These are phyloP conservation scores for Irpex lacteus DNA, from an alignment of 1,284 basidiomycete genomes.

Conservation along the genomic window DNA sequence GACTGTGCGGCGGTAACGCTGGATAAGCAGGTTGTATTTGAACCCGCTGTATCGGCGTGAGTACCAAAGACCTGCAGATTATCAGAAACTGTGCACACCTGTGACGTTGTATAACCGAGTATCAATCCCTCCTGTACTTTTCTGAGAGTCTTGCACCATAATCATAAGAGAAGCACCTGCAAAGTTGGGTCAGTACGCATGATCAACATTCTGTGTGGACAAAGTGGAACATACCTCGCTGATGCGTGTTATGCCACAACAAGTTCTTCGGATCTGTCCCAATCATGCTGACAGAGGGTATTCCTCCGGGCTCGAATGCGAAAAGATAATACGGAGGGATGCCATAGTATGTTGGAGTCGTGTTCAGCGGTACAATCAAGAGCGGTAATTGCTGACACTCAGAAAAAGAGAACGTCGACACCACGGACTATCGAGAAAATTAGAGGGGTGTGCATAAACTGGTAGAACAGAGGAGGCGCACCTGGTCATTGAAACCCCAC, in stretches of 20 bases:
- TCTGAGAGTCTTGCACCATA: slow-evolving; percentile 2
- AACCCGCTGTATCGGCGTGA: slow-evolving; percentile 27
- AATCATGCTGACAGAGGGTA: slow-evolving; percentile 39
- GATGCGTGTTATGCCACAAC: slow-evolving; percentile 42
- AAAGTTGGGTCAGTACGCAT: background rate
- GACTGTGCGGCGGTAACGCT: slow-evolving; percentile 7
- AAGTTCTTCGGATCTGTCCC: slow-evolving; percentile 38
- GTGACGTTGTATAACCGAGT: slow-evolving; percentile 4
- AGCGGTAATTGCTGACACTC: slow-evolving; percentile 22
- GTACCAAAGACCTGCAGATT: slow-evolving; percentile 4
- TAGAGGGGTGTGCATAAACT: background rate
- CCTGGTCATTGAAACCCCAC: slow-evolving; percentile 23
- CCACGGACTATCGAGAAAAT: background rate
- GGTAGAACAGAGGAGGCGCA: slow-evolving; percentile 3
- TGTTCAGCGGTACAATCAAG: slow-evolving; percentile 14
- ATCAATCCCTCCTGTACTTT: slow-evolving; percentile 3
- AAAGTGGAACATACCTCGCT: slow-evolving; percentile 33
- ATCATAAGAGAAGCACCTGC: slow-evolving; percentile 7
- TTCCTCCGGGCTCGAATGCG: slow-evolving; percentile 39
- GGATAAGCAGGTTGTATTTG: slow-evolving; percentile 35
- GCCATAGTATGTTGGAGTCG: slow-evolving; percentile 22
- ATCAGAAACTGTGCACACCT: background rate
- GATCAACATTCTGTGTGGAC: background rate
- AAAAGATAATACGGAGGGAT: slow-evolving; percentile 50
- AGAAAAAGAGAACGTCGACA: background rate